Evolutionary conservation across 768 basidiomycete species (phyloP), one percentile per base, ranked within the genome.

Genomic region (Gymnopilus dilepis): DNA sequence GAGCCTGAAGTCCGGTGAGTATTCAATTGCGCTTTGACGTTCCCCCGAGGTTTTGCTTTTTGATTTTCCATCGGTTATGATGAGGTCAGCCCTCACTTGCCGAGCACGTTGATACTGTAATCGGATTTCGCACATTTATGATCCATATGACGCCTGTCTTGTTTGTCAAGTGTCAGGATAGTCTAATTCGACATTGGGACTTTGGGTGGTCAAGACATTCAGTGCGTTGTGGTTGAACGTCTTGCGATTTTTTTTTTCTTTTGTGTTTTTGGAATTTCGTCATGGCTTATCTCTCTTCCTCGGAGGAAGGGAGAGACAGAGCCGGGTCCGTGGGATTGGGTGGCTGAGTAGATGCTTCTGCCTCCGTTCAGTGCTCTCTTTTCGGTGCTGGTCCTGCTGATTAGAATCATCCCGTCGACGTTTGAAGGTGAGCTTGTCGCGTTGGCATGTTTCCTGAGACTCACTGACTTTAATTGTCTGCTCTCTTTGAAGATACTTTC

Each of bases 161-260:
- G 47, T 31, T 50, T 50, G 28, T 50, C 47, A 31, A 19, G n/a
- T 50, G 47, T 50, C 47, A 50, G 26, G 47, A 50, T 50, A 50
- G 47, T 50, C 47, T 50, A 50, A 17, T 50, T 50, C 47, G 30
- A 28, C 47, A n/a, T 31, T 50, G 28, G n/a, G 47, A 50, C 47
- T 50, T 50, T 31, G 47, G 30, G 47, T 30, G 28, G 28, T 31
- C 17, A 28, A n/a, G 17, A 30, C 47, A 31, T 17, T n/a, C n/a
- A n/a, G n/a, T n/a, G n/a, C 47, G 17, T 5, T 28, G 28, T 26
- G 1, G 15, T 26, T n/a, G 28, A n/a, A 48, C 26, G 47, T 50
- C 26, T 28, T 17, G 26, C n/a, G n/a, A n/a, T n/a, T 50, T 21
- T 28, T 50, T 28, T 11, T 28, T 6, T 4, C 26, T 8, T 3